Evolutionary conservation across 306 rosid genomes (phyloP).

Genomic region (Crotalaria pallida): DNA sequence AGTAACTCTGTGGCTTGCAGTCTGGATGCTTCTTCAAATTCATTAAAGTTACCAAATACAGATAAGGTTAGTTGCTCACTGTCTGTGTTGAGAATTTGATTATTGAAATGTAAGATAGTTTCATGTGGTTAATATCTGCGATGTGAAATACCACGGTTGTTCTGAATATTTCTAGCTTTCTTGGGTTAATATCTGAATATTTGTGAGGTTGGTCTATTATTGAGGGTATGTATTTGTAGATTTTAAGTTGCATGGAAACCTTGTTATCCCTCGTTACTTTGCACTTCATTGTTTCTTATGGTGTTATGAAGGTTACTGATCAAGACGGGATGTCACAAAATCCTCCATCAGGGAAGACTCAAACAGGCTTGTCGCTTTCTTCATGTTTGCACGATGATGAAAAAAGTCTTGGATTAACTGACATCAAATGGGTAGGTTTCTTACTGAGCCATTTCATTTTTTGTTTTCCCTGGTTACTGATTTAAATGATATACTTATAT

Average conservation of each 20-base stretch:
- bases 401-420: constrained; percentile 75
- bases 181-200: too few relatives aligned
- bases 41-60: constrained; percentile 34
- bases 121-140: constrained; percentile 4
- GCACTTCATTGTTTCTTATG: constrained; percentile 7
- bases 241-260: not conserved
- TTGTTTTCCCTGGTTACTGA: constrained; percentile 10
- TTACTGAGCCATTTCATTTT: not conserved
- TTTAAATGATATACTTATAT: constrained; percentile 8
- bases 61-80: constrained; percentile 49
- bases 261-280: constrained; percentile 1
- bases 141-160: not conserved
- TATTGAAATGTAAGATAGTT: not conserved
- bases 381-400: constrained; percentile 48
- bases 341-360: constrained; percentile 34
- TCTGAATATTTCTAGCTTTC: too few relatives aligned
- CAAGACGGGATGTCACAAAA: constrained; percentile 38
- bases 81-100: not conserved
- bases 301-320: constrained; percentile 37
- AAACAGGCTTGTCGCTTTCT: constrained; percentile 34
- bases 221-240: constrained; percentile 6
- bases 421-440: constrained; percentile 70
- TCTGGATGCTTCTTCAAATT: constrained; percentile 40
- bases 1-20: constrained; percentile 22
- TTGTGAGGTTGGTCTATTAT: too few relatives aligned